Evolutionary conservation across 805 yeast genomes (phyloP), one percentile per base, ranked within the genome.

Genomic region (Lachancea sp.): DNA sequence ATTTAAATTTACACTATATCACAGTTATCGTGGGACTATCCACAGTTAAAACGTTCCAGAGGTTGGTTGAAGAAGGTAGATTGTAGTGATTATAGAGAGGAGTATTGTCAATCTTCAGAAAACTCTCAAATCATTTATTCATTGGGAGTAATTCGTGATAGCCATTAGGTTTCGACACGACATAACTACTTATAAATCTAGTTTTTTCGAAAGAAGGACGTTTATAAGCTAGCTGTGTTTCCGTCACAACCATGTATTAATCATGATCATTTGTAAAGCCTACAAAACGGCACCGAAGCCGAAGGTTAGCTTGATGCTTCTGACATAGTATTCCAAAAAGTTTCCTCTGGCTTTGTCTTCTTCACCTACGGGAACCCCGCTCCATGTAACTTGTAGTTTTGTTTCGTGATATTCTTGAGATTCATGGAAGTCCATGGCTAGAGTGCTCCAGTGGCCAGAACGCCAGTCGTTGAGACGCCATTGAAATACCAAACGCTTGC

Each of bases 381-480:
- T 71, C 78, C 91, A 88, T 36, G 74, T 70, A 16, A 89, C 88
- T 48, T 79, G 79, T 69, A 90, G 71, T 47, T 75, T 79, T 2
- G 99, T 93, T 56, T 89, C 97, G 36, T 85, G 77, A n/a, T 78
- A 75, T 25, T 91, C 93, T 60, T 87, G 87, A 1, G 67, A 62
- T 44, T 65, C 68, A 46, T 78, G 78, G 53, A 93, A 77, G 32
- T 68, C 71, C 53, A 91, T 75, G 18, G 71, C 72, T 55, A 93
- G 69, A 3, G 71, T 72, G 1, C 97, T 93, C 60, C 58, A 82
- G 63, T 87, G 93, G 31, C 85, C 95, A n/a, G 67, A 66, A 60
- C 83, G 84, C 99, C 99, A 93, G 56, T 82, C 85, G 36, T 74
- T 78, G 51, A 93, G 72, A 64, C 97, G 78, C 99, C 99, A 93